These are phyloP conservation scores for Kwoniella sp. DNA, from an alignment of 768 basidiomycete species.

Conservation along the genomic window DNA sequence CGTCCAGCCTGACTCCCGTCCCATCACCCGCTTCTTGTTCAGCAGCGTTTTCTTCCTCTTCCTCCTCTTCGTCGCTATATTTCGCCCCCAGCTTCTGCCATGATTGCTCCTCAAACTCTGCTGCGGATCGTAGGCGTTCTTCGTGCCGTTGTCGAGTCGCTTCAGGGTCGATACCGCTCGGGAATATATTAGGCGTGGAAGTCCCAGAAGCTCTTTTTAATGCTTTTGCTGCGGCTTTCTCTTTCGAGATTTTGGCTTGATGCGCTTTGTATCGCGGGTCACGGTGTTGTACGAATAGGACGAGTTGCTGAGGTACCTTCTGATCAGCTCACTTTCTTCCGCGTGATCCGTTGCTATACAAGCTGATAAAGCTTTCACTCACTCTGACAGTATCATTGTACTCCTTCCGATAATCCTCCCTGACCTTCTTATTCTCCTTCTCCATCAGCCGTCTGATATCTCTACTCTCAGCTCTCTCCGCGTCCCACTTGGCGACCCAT, in stretches of 20 bases:
- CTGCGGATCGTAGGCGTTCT: slow-evolving; percentile 52
- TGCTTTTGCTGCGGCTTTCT: slow-evolving; percentile 39
- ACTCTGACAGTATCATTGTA: slow-evolving; percentile 91
- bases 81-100: slow-evolving; percentile 70
- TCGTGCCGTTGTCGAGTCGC: slow-evolving; percentile 53
- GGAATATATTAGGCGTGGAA: slow-evolving; percentile 15
- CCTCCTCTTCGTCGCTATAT: slow-evolving; percentile 28
- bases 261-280: slow-evolving; percentile 73
- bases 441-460: slow-evolving; percentile 88
- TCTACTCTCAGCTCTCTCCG: slow-evolving; percentile 81
- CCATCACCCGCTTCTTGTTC: slow-evolving; percentile 46
- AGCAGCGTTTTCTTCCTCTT: slow-evolving; percentile 41
- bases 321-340: neutral
- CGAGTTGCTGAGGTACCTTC: slow-evolving; percentile 36
- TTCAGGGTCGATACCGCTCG: slow-evolving; percentile 38
- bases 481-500: slow-evolving; percentile 84
- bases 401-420: slow-evolving; percentile 82
- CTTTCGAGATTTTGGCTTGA: slow-evolving; percentile 36
- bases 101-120: slow-evolving; percentile 74
- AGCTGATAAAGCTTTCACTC: slow-evolving; percentile 47
- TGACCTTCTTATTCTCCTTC: slow-evolving; percentile 88
- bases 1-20: slow-evolving; percentile 27
- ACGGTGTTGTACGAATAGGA: slow-evolving; percentile 64
- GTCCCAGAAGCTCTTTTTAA: slow-evolving; percentile 55
- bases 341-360: too few species aligned